Evolutionary conservation across 176 grass and related monocot species (phyloP).

Genomic region (Triticum turgidum): DNA sequence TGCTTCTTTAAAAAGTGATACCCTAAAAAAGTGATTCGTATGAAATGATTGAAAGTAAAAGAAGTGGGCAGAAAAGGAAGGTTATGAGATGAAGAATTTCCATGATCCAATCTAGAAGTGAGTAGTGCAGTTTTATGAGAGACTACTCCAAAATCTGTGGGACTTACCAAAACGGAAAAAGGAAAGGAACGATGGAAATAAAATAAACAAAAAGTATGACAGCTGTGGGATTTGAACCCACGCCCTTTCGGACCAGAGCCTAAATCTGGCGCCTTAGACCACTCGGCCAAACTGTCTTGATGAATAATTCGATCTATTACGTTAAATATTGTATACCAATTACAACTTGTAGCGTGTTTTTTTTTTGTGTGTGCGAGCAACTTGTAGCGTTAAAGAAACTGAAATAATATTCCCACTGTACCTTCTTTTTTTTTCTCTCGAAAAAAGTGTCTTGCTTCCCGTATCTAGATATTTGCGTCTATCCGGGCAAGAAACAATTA

Average conservation of each 20-base stretch:
- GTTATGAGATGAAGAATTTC: background rate
- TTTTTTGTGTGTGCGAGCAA: no score
- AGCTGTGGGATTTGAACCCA: slow-evolving; percentile 99
- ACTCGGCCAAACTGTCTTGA: slow-evolving; percentile 73
- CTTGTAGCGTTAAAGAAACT: no score
- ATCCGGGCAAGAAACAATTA: no score
- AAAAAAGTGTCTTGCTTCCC: no score
- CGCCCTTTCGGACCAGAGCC: slow-evolving; percentile 98
- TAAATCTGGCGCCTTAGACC: slow-evolving; percentile 91
- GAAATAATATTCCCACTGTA: no score
- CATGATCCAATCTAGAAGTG: background rate
- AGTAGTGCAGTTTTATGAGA: no score
- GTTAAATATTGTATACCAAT: rapidly evolving
- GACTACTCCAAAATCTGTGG: no score
- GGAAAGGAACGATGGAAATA: background rate
- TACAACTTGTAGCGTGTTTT: no score
- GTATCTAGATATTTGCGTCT: no score
- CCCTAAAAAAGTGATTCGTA: background rate
- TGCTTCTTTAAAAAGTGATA: no score
- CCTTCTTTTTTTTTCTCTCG: no score
- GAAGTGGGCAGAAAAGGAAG: background rate
- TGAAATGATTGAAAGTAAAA: background rate
- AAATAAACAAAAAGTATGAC: background rate
- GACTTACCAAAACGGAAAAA: no score
- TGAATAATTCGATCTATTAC: rapidly evolving